Conservation (phyloP, 140 eudicot genomes). For the Senecio squalidus region DNA sequence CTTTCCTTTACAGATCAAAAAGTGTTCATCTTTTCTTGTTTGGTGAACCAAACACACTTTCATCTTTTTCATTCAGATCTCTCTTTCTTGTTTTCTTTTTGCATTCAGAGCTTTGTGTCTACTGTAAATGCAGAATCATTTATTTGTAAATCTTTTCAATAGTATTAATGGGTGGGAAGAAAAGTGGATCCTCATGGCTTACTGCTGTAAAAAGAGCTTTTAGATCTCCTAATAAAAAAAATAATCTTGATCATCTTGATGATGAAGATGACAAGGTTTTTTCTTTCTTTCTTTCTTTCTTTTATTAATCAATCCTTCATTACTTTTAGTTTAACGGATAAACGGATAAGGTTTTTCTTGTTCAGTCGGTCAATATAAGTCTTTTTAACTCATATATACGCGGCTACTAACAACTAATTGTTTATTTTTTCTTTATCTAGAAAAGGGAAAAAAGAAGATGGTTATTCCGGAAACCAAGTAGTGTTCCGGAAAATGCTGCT, state of each 20-base stretch:
- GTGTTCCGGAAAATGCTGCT: slow-evolving; percentile 20
- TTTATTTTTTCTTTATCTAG: slow-evolving; percentile 11
- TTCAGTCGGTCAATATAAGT: no score
- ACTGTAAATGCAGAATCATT: slow-evolving; percentile 33
- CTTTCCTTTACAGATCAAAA: slow-evolving; percentile 38
- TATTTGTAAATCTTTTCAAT: slow-evolving; percentile 10
- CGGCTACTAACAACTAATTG: no score
- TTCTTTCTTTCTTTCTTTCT: not conserved
- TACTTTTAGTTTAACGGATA: no score
- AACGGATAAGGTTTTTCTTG: no score
- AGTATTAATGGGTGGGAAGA: slow-evolving; percentile 48
- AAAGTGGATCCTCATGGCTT: slow-evolving; percentile 74
- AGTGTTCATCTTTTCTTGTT: slow-evolving; percentile 3
- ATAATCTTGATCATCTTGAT: slow-evolving; percentile 20
- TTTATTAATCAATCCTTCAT: not conserved
- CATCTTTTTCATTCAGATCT: slow-evolving; percentile 11
- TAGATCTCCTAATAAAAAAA: slow-evolving; percentile 61
- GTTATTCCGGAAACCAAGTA: slow-evolving; percentile 51
- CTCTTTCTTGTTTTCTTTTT: not conserved
- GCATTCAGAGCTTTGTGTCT: slow-evolving; percentile 1
- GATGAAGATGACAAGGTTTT: slow-evolving; percentile 66
- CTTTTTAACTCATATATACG: no score
- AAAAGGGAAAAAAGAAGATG: slow-evolving; percentile 65
- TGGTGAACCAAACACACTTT: slow-evolving; percentile 7
- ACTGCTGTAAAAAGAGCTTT: slow-evolving; percentile 86